Percentiles rank a stretch among this genome's conserved stretches.
phyloP scores from a whole-genome alignment of 2,329 filamentous ascomycete species.

The Pseudonectria foliicola region DNA sequence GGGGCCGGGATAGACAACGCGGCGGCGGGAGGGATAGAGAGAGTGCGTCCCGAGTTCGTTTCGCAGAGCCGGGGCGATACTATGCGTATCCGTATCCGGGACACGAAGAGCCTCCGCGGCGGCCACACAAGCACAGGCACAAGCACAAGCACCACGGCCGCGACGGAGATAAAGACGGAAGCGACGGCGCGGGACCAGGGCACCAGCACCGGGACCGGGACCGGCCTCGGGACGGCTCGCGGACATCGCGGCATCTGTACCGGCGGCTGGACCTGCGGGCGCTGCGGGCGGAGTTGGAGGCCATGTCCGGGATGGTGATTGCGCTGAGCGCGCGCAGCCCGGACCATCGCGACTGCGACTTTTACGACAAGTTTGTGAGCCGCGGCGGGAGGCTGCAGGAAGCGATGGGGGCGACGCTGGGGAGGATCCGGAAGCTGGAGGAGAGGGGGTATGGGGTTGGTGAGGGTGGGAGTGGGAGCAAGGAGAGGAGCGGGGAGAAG shows the following conservation, averaged over 20 bases:
- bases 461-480: not conserved
- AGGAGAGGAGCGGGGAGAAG: conserved; percentile 5
- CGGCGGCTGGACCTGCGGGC: conserved; percentile 13
- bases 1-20: conserved; percentile 4
- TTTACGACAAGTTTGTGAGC: conserved; percentile 19
- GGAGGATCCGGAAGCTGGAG: conserved; percentile 16
- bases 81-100: no score
- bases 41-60: conserved; percentile 12
- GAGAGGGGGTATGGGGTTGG: no score
- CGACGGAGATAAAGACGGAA: no score
- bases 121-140: no score
- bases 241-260: not conserved
- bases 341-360: conserved; percentile 17
- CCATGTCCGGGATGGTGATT: conserved; percentile 22
- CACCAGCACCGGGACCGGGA: conserved; percentile 5
- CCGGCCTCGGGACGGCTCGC: conserved; percentile 1
- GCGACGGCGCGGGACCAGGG: conserved; percentile 12
- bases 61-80: conserved; percentile 14
- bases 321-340: conserved; percentile 15
- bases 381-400: conserved; percentile 19
- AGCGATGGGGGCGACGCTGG: conserved; percentile 17
- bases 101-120: no score
- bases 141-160: no score
- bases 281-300: conserved; percentile 17
- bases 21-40: conserved; percentile 10